Conservation (phyloP, 805 yeast genomes). For the Brettanomyces nanus region DNA sequence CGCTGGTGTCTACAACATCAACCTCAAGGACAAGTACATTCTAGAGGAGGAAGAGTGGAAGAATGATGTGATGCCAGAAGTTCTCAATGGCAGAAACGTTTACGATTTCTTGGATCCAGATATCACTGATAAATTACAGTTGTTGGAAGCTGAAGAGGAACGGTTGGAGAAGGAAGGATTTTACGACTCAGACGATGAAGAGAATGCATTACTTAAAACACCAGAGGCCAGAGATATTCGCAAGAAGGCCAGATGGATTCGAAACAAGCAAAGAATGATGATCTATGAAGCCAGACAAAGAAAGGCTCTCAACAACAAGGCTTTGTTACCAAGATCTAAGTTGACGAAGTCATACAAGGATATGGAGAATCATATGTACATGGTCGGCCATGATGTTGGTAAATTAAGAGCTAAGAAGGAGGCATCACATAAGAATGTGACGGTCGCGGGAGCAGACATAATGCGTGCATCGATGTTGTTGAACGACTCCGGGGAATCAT, state of each 20-base stretch:
- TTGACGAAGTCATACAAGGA: conserved; percentile 63
- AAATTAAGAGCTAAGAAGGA: conserved; percentile 40
- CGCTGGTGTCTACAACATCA: conserved; percentile 95
- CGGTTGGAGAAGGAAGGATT: conserved; percentile 89
- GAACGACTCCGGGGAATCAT: conserved; percentile 10
- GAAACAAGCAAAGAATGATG: conserved; percentile 93
- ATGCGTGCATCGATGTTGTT: conserved; percentile 32
- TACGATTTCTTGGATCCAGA: conserved; percentile 97
- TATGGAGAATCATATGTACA: conserved; percentile 84
- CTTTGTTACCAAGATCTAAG: conserved; percentile 87
- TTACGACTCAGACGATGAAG: conserved; percentile 78
- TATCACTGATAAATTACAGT: conserved; percentile 86
- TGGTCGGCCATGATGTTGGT: conserved; percentile 80
- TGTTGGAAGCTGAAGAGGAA: conserved; percentile 96
- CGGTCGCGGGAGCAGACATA: conserved; percentile 70
- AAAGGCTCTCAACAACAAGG: conserved; percentile 79
- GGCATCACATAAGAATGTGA: conserved; percentile 17
- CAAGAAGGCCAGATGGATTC: conserved; percentile 91
- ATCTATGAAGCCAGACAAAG: conserved; percentile 79
- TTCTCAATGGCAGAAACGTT: conserved; percentile 91
- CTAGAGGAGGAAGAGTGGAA: conserved; percentile 97
- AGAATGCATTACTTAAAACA: conserved; percentile 33
- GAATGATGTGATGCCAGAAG: conserved; percentile 94
- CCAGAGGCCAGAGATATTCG: conserved; percentile 61
- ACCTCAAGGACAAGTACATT: conserved; percentile 84